A percentile compares a stretch with the other conserved stretches of the same genome.
Evolutionary conservation across 345 rosid genomes (phyloP).

Genomic region (Moringa oleifera): DNA sequence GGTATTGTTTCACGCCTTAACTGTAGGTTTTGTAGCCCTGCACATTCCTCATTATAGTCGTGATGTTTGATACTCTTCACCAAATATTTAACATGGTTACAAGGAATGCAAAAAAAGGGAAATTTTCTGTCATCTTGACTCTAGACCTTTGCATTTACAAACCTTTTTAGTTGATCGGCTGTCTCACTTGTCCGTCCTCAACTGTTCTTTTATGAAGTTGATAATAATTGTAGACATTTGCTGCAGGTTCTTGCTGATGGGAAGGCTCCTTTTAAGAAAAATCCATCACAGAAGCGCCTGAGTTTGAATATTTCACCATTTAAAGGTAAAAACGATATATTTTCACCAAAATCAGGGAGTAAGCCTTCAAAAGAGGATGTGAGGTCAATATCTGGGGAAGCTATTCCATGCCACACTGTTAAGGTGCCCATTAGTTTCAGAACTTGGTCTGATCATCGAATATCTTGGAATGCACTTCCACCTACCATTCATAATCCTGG

Average conservation of each 20-base stretch:
- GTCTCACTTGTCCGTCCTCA: too few species aligned
- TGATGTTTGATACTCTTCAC: neutral
- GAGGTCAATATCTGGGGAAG: constrained; percentile 19
- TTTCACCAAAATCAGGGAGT: constrained; percentile 13
- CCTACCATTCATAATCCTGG: constrained; percentile 29
- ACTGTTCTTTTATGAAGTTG: too few species aligned
- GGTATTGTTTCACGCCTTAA: too few species aligned
- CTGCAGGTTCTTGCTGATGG: constrained; percentile 24
- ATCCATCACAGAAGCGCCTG: constrained; percentile 16
- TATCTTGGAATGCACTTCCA: constrained; percentile 32
- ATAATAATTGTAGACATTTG: too few species aligned
- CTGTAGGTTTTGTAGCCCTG: too few species aligned
- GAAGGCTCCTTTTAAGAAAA: constrained; percentile 19
- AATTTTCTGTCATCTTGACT: neutral
- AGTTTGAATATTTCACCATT: constrained; percentile 22
- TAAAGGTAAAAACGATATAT: constrained; percentile 16
- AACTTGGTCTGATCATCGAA: constrained; percentile 29
- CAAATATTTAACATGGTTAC: too few species aligned
- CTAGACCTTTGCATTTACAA: neutral
- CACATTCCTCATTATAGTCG: too few species aligned
- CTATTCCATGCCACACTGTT: constrained; percentile 14
- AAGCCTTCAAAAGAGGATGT: constrained; percentile 19
- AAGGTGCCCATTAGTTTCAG: constrained; percentile 28
- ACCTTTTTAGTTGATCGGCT: too few species aligned
- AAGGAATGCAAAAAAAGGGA: neutral